Evolutionary conservation across 2,329 filamentous ascomycete genomes (phyloP), one percentile per base, ranked within the genome.

Genomic region (Ceratocystis huliohia): DNA sequence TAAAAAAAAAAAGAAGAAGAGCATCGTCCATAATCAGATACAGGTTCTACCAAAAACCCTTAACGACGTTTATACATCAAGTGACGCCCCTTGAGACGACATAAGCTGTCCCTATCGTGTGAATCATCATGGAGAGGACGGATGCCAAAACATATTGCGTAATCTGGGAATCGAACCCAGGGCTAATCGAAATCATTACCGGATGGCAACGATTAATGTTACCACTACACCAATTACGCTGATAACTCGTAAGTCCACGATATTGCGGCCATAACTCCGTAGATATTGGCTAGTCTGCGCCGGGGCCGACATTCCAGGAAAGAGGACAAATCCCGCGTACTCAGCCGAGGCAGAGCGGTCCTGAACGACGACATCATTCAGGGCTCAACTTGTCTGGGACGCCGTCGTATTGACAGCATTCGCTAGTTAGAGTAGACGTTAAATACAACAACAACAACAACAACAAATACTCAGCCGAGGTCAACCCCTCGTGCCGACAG

Each of bases 31-130:
- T 30, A 44, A 28, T 67, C 66, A 67, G 66, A 67, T 44, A 30
- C 30, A 63, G 56, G 56, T 67, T 30, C 66, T 67, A 67, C 66
- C 66, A 67, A 30, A 56, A 67, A 65, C 66, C 37, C 66, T 57
- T 17, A 63, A 63, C 66, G 63, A 63, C 63, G 57, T 57, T 56
- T 67, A 20, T 67, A 67, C 66, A 67, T 67, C 66, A 67, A 33
- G 41, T 46, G 48, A 56, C 66, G 53, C 63, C 22, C 57, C 1
- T 30, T 57, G 30, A 2, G 53, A 57, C 22, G 66, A 63, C 37
- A 62, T 67, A 67, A 67, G 66, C 66, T 67, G 66, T 67, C 66
- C 66, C 66, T 67, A 67, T 67, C 66, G 57, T 67, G 63, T 57
- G 63, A 67, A 67, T 67, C 66, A 65, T 67, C 66, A 67, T 64